Evolutionary conservation across 75 land plant species (phyloP).

Genomic region (Selaginella moellendorffii): DNA sequence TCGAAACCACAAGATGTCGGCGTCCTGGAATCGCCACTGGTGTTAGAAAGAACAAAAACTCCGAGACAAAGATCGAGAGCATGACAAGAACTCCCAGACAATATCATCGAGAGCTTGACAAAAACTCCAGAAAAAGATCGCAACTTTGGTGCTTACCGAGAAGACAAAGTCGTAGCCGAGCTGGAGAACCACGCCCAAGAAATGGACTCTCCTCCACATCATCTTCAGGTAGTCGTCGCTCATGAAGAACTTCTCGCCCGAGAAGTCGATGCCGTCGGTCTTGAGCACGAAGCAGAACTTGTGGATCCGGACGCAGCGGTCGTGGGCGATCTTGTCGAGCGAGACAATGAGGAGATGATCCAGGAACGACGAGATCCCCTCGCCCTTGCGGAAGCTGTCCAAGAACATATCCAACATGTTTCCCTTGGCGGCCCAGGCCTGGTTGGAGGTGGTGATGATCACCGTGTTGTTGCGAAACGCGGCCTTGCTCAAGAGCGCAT

Average conservation of each 20-base stretch:
- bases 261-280: conserved; percentile 44
- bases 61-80: too few species aligned
- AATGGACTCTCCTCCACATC: conserved; percentile 82
- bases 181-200: conserved; percentile 42
- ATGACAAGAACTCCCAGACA: too few species aligned
- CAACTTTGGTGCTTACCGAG: conserved; percentile 44
- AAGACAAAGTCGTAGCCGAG: conserved; percentile 61
- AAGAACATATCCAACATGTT: conserved; percentile 63
- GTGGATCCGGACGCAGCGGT: conserved; percentile 31
- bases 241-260: conserved; percentile 47
- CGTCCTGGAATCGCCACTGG: conserved; percentile 2
- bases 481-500: neutral
- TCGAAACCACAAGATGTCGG: conserved; percentile 8
- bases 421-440: conserved; percentile 39
- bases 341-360: conserved; percentile 45
- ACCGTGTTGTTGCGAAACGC: conserved; percentile 31
- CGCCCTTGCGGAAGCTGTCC: conserved; percentile 44
- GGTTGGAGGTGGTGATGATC: conserved; percentile 49
- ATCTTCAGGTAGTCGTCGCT: conserved; percentile 55
- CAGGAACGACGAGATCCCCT: conserved; percentile 29
- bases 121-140: too few species aligned
- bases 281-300: conserved; percentile 38
- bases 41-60: too few species aligned
- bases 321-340: conserved; percentile 47
- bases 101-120: too few species aligned